Evolutionary conservation across 768 basidiomycete genomes (phyloP).

Genomic region (Agrocybe praecox): DNA sequence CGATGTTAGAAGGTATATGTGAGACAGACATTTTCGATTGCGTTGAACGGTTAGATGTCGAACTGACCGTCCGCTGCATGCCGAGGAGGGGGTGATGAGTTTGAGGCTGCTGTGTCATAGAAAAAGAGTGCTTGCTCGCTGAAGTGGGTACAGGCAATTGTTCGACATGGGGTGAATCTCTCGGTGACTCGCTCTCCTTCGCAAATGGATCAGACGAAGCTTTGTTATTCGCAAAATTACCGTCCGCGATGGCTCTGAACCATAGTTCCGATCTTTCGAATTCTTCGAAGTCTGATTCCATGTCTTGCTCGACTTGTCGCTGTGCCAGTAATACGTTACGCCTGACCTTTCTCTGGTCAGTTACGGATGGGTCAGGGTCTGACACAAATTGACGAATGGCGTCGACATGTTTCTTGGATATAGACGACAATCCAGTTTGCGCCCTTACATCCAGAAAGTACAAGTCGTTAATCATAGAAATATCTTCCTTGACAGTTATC

Average conservation of each 20-base stretch:
- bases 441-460: slow-evolving; percentile 73
- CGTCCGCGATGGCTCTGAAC: slow-evolving; percentile 85
- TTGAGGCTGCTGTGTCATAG: slow-evolving; percentile 16
- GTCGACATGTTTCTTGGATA: slow-evolving; percentile 72
- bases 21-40: slow-evolving; percentile 25
- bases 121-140: slow-evolving; percentile 14
- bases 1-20: slow-evolving; percentile 58
- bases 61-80: slow-evolving; percentile 42
- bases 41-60: slow-evolving; percentile 38
- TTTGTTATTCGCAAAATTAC: slow-evolving; percentile 40
- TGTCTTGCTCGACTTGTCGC: slow-evolving; percentile 80
- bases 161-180: slow-evolving; percentile 12
- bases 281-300: slow-evolving; percentile 91
- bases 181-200: slow-evolving; percentile 12
- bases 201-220: slow-evolving; percentile 23
- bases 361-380: slow-evolving; percentile 43
- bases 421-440: slow-evolving; percentile 59
- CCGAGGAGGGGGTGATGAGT: slow-evolving; percentile 35
- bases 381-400: slow-evolving; percentile 69
- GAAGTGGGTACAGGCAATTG: slow-evolving; percentile 13
- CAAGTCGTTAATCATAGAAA: slow-evolving; percentile 84
- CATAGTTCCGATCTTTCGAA: slow-evolving; percentile 90
- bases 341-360: slow-evolving; percentile 59
- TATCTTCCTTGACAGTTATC: slow-evolving; percentile 79
- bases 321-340: slow-evolving; percentile 85